phyloP scores from a whole-genome alignment of 768 basidiomycete species.

The Pisolithus sp. region DNA sequence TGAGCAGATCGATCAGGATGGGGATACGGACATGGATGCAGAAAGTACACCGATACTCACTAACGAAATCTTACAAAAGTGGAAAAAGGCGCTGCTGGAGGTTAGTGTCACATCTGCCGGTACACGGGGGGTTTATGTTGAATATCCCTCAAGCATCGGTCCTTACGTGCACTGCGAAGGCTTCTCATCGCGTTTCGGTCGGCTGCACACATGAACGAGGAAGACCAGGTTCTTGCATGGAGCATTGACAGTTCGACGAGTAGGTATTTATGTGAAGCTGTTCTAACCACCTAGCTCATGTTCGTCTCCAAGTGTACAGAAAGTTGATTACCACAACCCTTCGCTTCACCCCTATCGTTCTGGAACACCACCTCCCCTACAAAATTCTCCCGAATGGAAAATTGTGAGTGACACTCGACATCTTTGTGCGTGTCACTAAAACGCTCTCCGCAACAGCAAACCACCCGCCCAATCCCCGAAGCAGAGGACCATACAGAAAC shows the following conservation, averaged over 20 bases:
- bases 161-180: constrained; percentile 76
- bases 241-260: constrained; percentile 70
- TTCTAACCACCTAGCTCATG: neutral
- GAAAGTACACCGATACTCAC: constrained; percentile 53
- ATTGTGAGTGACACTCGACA: constrained; percentile 50
- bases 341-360: constrained; percentile 83
- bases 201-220: constrained; percentile 86
- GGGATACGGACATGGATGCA: constrained; percentile 36
- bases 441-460: constrained; percentile 50
- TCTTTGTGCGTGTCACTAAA: neutral
- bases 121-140: neutral
- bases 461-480: constrained; percentile 75
- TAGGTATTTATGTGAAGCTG: neutral
- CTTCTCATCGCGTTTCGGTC: constrained; percentile 87
- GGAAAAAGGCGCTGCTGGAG: constrained; percentile 88
- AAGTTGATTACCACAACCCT: constrained; percentile 85
- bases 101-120: constrained; percentile 32
- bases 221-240: constrained; percentile 75
- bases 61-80: constrained; percentile 60
- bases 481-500: constrained; percentile 77
- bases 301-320: constrained; percentile 66
- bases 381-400: constrained; percentile 78
- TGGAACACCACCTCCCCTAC: constrained; percentile 83
- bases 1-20: constrained; percentile 40
- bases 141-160: constrained; percentile 58